phyloP scores from a whole-genome alignment of 148 eudicot genomes.

The Selenicereus undatus region DNA sequence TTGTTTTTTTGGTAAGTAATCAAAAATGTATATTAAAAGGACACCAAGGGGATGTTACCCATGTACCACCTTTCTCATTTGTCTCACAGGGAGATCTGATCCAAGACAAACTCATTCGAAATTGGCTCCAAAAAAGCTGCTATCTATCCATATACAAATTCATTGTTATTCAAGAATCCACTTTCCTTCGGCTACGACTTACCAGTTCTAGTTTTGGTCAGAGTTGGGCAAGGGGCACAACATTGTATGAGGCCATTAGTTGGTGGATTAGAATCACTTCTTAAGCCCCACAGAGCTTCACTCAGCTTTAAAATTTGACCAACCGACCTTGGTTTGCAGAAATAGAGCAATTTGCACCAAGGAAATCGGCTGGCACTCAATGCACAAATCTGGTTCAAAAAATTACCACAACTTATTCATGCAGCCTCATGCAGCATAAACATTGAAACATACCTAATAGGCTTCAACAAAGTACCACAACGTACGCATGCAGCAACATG shows the following conservation, averaged over 20 bases:
- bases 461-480: background rate
- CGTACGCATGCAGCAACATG: background rate
- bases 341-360: background rate
- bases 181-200: background rate
- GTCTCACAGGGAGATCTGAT: no score
- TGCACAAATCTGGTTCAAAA: background rate
- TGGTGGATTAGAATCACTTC: background rate
- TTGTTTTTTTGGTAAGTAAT: no score
- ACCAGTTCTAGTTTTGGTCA: background rate
- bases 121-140: background rate
- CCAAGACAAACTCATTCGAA: background rate
- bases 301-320: background rate
- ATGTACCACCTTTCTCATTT: no score
- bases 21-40: no score
- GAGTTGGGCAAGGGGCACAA: background rate
- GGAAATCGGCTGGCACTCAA: background rate
- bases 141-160: no score
- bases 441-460: no score
- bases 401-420: background rate
- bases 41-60: no score
- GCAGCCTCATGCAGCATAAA: background rate
- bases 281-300: background rate
- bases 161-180: background rate
- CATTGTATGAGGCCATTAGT: background rate
- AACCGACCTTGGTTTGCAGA: background rate